These are phyloP conservation scores for Pseudomonodictys pantanalensis DNA, from an alignment of 495 filamentous ascomycete species.

Conservation along the genomic window DNA sequence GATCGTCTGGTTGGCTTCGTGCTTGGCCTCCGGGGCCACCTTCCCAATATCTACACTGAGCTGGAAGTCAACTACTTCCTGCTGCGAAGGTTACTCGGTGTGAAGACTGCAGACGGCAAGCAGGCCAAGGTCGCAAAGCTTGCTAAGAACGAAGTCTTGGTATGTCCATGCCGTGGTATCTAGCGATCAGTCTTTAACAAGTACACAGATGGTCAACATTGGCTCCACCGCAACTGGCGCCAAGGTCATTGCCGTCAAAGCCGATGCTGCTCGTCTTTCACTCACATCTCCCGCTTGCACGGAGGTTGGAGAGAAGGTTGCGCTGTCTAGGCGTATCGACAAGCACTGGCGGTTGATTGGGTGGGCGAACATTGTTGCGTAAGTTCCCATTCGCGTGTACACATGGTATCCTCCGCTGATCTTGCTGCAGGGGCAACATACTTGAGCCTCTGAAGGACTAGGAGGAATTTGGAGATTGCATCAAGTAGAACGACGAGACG, in stretches of 20 bases:
- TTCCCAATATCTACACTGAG: slow-evolving; percentile 94
- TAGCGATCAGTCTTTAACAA: slow-evolving; percentile 1
- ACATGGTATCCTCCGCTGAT: slow-evolving; percentile 1
- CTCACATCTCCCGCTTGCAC: slow-evolving; percentile 90
- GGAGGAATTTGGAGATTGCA: not conserved
- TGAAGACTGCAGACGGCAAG: slow-evolving; percentile 96
- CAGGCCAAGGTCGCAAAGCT: slow-evolving; percentile 98
- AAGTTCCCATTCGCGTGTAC: slow-evolving; percentile 42
- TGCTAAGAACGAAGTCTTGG: slow-evolving; percentile 90
- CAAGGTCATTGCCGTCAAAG: slow-evolving; percentile 93
- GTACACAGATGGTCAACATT: slow-evolving; percentile 84
- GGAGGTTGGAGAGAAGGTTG: slow-evolving; percentile 95
- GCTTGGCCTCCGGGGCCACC: slow-evolving; percentile 82
- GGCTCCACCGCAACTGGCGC: slow-evolving; percentile 89
- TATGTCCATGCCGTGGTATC: not conserved
- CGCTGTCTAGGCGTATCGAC: slow-evolving; percentile 90
- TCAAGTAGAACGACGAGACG: not conserved
- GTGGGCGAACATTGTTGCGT: slow-evolving; percentile 77
- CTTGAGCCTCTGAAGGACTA: slow-evolving; percentile 27
- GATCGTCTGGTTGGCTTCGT: slow-evolving; percentile 99
- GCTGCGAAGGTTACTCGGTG: slow-evolving; percentile 87
- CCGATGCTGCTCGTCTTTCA: slow-evolving; percentile 88
- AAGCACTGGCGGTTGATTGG: slow-evolving; percentile 83
- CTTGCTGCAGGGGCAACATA: slow-evolving; percentile 16
- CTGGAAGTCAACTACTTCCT: slow-evolving; percentile 99